A percentile compares a stretch with the other conserved stretches of the same genome.
Conservation (phyloP, 1,139 yeast species). For the Zhuliangozyma blackwelliae region DNA sequence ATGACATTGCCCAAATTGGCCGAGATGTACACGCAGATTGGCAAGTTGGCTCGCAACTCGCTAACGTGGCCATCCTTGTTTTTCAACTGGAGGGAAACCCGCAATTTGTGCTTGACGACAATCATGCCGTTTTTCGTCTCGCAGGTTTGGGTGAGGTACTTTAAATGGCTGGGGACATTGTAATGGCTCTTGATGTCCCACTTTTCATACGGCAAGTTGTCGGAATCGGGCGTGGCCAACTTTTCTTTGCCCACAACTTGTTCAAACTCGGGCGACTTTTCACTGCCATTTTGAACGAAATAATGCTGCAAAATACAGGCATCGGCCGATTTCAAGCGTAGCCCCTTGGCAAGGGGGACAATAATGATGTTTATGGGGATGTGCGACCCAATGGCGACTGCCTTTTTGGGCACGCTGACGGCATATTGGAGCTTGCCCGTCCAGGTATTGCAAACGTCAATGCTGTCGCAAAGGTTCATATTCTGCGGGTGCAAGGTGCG, state of each 20-base stretch:
- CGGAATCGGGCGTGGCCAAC: slow-evolving; percentile 22
- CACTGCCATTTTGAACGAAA: slow-evolving; percentile 35
- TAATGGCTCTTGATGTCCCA: slow-evolving; percentile 49
- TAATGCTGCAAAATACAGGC: slow-evolving; percentile 54
- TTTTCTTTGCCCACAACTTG: slow-evolving; percentile 28
- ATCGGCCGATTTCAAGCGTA: slow-evolving; percentile 42
- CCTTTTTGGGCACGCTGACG: slow-evolving; percentile 52
- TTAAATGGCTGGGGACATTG: slow-evolving; percentile 49
- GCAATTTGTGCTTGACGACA: slow-evolving; percentile 58
- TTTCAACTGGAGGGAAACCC: slow-evolving; percentile 50
- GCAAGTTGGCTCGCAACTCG: slow-evolving; percentile 66
- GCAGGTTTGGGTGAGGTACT: slow-evolving; percentile 56
- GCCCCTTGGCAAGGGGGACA: slow-evolving; percentile 58
- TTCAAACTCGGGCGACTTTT: slow-evolving; percentile 42
- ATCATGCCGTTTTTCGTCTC: slow-evolving; percentile 44
- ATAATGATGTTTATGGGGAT: slow-evolving; percentile 50
- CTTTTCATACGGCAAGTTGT: slow-evolving; percentile 37
- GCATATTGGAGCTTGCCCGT: slow-evolving; percentile 62
- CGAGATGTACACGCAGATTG: slow-evolving; percentile 55
- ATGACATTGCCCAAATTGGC: slow-evolving; percentile 47
- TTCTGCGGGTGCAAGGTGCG: slow-evolving; percentile 53
- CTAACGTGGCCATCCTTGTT: slow-evolving; percentile 64
- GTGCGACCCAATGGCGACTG: slow-evolving; percentile 56
- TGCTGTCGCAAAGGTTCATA: slow-evolving; percentile 48
- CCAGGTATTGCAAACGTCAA: slow-evolving; percentile 62